Evolutionary conservation across 2,329 filamentous ascomycete genomes (phyloP), one percentile per base, ranked within the genome.

Genomic region (Stemphylium vesicarium): DNA sequence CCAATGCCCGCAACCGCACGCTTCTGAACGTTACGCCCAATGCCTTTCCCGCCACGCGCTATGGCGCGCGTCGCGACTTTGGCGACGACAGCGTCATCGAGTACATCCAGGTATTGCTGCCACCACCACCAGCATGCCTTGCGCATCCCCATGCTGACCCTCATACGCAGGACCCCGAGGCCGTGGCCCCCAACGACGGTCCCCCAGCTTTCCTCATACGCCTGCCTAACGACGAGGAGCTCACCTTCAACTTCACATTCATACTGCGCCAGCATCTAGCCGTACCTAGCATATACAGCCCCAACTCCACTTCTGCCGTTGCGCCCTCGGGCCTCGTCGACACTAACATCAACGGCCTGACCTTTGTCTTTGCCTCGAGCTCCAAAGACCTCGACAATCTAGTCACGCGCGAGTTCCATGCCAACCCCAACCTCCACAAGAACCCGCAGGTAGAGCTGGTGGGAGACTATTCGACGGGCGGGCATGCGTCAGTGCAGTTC

Each of bases 391-490:
- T 99, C 49, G 95, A 98, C 71, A 97, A 95, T 64, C 80, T 99
- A 41, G 88, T 98, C 42, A 98, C 94, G 13, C 84, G 93, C 66
- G 95, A 99, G 75, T 98, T 99, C 69, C 92, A 98, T 66, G 92
- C 94, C 63, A 92, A 99, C 71, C 95, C 95, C 0, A 99, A 99
- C 71, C 81, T 99, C 51, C 95, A 99, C 80, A 98, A 96, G 74
- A 98, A 97, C 72, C 85, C 92, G 50, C 98, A 98, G 72, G 95
- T 99, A 35, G 90, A 96, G 69, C 83, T 98, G 39, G 88, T 99
- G n/a, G 95, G 95, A 3, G 92, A 96, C 74, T 97, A 90, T 72
- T 84, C 85, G 2, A 99, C 95, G 0, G 87, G 84, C 29, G 93
- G 94, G n/a, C 91, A 82, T 68, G 81, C 89, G 6, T 94, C 91